Conservation (phyloP, 345 rosid species). For the Hibiscus tridactylites region DNA sequence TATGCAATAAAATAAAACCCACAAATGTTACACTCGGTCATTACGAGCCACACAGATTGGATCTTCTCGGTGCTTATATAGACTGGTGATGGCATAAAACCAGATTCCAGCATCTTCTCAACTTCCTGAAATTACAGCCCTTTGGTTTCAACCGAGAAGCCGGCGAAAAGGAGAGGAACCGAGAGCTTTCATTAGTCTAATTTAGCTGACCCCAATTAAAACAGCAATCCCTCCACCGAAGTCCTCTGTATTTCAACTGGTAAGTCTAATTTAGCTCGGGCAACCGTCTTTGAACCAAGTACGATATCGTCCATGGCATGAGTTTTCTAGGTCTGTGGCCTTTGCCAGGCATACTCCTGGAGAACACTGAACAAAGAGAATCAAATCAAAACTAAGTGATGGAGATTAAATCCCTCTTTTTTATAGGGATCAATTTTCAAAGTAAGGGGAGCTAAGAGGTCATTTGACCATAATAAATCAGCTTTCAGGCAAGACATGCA, state of each 20-base stretch:
- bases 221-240: slow-evolving; percentile 74
- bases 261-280: slow-evolving; percentile 55
- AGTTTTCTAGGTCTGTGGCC: slow-evolving; percentile 13
- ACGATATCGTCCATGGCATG: slow-evolving; percentile 29
- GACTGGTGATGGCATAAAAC: slow-evolving; percentile 38
- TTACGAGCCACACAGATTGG: background rate
- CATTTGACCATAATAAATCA: background rate
- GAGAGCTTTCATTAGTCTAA: slow-evolving; percentile 35
- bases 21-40: background rate
- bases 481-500: slow-evolving; percentile 63
- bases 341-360: slow-evolving; percentile 70
- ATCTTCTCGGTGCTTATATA: background rate
- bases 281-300: slow-evolving; percentile 23
- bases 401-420: background rate
- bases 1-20: background rate
- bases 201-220: slow-evolving; percentile 53
- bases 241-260: slow-evolving; percentile 20
- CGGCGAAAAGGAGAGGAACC: slow-evolving; percentile 60
- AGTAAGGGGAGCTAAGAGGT: background rate
- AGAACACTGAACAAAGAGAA: slow-evolving; percentile 24
- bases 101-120: slow-evolving; percentile 52
- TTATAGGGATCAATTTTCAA: too few relatives aligned
- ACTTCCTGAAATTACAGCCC: slow-evolving; percentile 74
- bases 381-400: background rate
- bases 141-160: slow-evolving; percentile 57